A percentile compares a stretch with the other conserved stretches of the same genome.
phyloP scores from a whole-genome alignment of 2,329 filamentous ascomycete genomes.

The Epicoccum nigrum region DNA sequence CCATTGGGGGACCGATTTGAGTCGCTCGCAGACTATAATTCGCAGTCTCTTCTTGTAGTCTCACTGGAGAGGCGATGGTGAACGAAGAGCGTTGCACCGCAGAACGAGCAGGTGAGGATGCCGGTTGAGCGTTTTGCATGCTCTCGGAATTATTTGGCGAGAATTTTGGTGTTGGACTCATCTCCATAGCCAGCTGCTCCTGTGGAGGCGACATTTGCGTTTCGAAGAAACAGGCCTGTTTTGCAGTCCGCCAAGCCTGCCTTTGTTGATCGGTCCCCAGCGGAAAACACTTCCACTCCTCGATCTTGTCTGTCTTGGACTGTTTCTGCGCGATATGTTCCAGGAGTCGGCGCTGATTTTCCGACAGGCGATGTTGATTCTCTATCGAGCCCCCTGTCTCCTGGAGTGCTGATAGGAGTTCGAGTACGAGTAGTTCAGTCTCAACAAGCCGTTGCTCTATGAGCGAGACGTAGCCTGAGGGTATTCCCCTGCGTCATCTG shows the following conservation, averaged over 20 bases:
- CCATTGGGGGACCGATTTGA: too few relatives aligned
- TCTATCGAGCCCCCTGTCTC: conserved; percentile 10
- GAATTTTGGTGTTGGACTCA: not conserved
- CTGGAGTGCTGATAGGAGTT: conserved; percentile 25
- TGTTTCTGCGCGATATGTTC: conserved; percentile 22
- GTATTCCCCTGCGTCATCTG: conserved; percentile 23
- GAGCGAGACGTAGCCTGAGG: conserved; percentile 29
- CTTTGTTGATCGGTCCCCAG: conserved; percentile 20
- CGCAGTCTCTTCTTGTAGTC: too few relatives aligned
- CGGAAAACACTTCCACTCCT: conserved; percentile 30
- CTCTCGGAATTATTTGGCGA: not conserved
- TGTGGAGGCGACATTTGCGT: not conserved
- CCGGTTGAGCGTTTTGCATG: not conserved
- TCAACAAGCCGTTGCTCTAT: conserved; percentile 32
- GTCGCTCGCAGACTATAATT: too few relatives aligned
- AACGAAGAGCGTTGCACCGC: not conserved
- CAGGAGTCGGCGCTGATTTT: conserved; percentile 13
- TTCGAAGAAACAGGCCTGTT: not conserved
- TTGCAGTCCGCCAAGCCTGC: conserved; percentile 22
- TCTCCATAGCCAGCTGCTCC: not conserved
- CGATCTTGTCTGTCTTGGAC: conserved; percentile 26
- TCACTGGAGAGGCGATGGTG: not conserved
- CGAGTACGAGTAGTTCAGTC: conserved; percentile 27
- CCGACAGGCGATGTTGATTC: conserved; percentile 7
- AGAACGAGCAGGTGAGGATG: not conserved